Evolutionary conservation across 441 rosid species (phyloP), one percentile per base, ranked within the genome.

Genomic region (Erodium moschatum): DNA sequence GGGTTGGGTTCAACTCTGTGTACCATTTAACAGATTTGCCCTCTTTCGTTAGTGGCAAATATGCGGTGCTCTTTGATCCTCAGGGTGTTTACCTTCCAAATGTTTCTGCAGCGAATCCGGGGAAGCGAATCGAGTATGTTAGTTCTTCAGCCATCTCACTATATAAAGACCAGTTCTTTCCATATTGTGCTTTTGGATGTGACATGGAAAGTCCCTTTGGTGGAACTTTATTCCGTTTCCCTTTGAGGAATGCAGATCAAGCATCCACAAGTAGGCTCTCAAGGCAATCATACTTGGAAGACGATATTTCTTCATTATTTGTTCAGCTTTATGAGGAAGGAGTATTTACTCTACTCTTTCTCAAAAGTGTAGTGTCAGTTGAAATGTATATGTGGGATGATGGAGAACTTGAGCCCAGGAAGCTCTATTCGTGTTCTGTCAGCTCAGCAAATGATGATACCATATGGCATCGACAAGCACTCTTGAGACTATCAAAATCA

Each of bases 1-100:
- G 94, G 84, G 93, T 91, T 73, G 98, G 98, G n/a, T 94, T 94
- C 89, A 91, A 94, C 79, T 91, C 98, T 31, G 97, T 94, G 54
- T 94, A 94, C 73, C 98, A 94, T 80, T 82, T 94, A 76, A 94
- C 98, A 29, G 98, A 94, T 81, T 79, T 94, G 85, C 98, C 98
- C 20, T 91, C 97, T 13, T 94, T 94, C 67, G 98, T 89, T 75
- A 94, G 98, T 79, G 96, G 95, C 10, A 91, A 89, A 31, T 87
- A 89, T 76, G 85, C 83, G 33, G 98, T 94, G 38, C 24, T 94
- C 56, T 94, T 94, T 76, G 98, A 94, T 86, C 98, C 98, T 66
- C 98, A 94, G 54, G 89, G 96, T 64, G 79, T 78, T 84, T 84
- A 85, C 73, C 86, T 94, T 69, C 98, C 98, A 7, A 90, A 91